A percentile compares a stretch with the other conserved stretches of the same genome.
These are phyloP conservation scores for Corylus heterophylla DNA, from an alignment of 306 rosid genomes.

Conservation along the genomic window DNA sequence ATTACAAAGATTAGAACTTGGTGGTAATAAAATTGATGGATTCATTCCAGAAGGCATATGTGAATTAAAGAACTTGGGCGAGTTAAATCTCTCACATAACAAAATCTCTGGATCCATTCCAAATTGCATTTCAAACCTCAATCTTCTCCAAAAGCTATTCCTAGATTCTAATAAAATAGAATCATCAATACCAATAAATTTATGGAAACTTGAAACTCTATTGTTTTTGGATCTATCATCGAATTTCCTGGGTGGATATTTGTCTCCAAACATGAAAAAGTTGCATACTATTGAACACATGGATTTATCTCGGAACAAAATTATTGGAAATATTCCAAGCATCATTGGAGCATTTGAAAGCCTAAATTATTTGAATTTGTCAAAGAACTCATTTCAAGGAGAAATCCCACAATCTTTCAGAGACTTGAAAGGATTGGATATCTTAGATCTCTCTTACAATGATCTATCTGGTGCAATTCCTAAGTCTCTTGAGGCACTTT, in stretches of 20 bases:
- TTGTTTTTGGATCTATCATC: no score
- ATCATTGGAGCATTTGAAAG: not conserved
- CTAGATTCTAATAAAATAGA: not conserved
- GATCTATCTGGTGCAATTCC: not conserved
- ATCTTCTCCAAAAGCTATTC: not conserved
- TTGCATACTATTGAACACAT: accelerated
- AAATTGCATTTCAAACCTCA: not conserved
- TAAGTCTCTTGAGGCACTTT: slow-evolving; percentile 5
- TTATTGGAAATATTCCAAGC: not conserved
- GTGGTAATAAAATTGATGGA: accelerated
- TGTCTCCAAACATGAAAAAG: no score
- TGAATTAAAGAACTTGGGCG: not conserved
- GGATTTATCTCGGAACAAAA: no score
- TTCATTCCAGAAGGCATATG: not conserved
- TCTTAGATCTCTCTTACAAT: not conserved
- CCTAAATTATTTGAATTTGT: not conserved
- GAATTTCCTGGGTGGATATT: no score
- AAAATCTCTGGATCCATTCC: not conserved
- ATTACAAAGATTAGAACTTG: not conserved
- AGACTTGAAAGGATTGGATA: not conserved
- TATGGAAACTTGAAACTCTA: no score
- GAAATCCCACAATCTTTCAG: not conserved
- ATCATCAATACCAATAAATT: no score
- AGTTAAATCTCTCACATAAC: not conserved
- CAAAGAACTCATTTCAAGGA: not conserved